Conservation (phyloP, 345 rosid genomes). For the Luvunga scandens region DNA sequence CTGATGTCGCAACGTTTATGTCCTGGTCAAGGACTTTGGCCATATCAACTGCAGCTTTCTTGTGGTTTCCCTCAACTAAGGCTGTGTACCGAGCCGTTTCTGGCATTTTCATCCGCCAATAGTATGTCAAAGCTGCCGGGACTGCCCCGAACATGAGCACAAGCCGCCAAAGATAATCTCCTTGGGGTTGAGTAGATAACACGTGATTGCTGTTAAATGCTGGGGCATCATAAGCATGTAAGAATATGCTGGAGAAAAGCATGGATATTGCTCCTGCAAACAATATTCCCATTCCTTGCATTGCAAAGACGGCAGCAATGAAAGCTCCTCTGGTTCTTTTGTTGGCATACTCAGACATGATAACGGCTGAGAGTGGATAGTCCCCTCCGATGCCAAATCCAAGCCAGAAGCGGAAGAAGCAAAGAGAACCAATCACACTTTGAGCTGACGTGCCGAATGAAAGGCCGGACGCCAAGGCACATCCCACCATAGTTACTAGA, state of each 20-base stretch:
- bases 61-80: constrained; percentile 52
- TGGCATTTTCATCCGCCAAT: constrained; percentile 83
- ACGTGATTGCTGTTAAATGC: constrained; percentile 18
- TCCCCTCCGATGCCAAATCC: constrained; percentile 88
- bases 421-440: constrained; percentile 49
- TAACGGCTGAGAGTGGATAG: constrained; percentile 76
- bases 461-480: constrained; percentile 67
- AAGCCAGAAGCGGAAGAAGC: constrained; percentile 88
- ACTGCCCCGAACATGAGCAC: constrained; percentile 78
- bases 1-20: constrained; percentile 6
- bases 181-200: constrained; percentile 56
- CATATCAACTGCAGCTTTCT: constrained; percentile 72
- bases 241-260: constrained; percentile 47
- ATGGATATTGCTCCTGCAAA: constrained; percentile 60
- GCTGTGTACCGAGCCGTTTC: constrained; percentile 82
- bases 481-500: constrained; percentile 67
- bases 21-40: constrained; percentile 50
- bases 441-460: constrained; percentile 51
- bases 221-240: constrained; percentile 27
- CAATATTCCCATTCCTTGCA: constrained; percentile 72
- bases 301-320: constrained; percentile 73
- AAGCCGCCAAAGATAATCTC: constrained; percentile 66
- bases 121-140: constrained; percentile 70
- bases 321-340: constrained; percentile 69
- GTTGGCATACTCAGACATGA: constrained; percentile 79